Evolutionary conservation across 192 early-diverging fungal genomes (phyloP), one percentile per base, ranked within the genome.

Genomic region (Irineochytrium annulatum): DNA sequence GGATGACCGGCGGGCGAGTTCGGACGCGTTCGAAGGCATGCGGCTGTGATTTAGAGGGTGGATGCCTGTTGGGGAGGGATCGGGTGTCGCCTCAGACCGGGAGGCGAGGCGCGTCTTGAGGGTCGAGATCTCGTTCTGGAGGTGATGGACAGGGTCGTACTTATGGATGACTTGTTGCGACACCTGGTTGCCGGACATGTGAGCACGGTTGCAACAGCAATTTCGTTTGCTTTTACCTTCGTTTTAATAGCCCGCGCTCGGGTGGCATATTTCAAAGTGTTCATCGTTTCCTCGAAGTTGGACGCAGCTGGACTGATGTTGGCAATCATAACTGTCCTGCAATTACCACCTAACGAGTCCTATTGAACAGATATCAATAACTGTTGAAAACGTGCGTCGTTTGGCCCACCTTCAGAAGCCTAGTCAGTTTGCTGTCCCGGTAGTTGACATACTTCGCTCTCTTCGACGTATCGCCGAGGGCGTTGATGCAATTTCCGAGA

Each of bases 281-380:
- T 89, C 34, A 84, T 71, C 3, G 89, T 89, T 62, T 91, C 89
- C 56, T 89, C 88, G 43, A 74, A 87, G 55, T 86, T 81, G 19
- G 72, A 63, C 13, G 74, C 70, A 13, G 80, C 77, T 3, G 88
- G 86, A 11, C 83, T 83, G 24, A 89, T 84, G 58, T 85, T 86
- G 8, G 85, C 83, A 56, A 91, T 87, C 89, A 91, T 91, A 5
- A 87, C 85, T 3, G 84, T 86, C n/a, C 79, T 77, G 62, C 86
- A 87, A 69, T 91, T 89, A 14, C 89, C 89, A 41, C 86, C 86
- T 55, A 91, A 72, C 28, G 89, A 87, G 57, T 83, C 75, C 56
- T 80, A 55, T 26, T 45, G 3, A 14, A 51, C 29, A 29, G 28
- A 62, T 19, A 41, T 69, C 13, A 30, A 71, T 3, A 71, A 59